Conservation (phyloP, 1,284 basidiomycete species). For the Sanghuangporus baumii region DNA sequence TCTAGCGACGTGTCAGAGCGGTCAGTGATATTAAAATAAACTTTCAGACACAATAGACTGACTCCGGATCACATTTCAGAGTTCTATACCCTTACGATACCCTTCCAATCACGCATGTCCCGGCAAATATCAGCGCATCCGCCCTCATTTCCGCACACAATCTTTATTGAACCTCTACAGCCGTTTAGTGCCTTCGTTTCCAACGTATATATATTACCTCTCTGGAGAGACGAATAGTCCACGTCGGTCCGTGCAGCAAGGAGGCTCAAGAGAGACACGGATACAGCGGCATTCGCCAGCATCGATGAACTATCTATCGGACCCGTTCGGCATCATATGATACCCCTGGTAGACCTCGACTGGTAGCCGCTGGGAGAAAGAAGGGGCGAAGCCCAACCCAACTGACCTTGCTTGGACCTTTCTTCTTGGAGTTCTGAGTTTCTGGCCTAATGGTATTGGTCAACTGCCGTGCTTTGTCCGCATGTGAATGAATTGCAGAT, state of each 20-base stretch:
- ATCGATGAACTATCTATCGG: background rate
- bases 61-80: background rate
- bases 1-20: background rate
- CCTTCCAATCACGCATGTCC: conserved; percentile 4
- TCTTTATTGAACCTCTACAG: conserved; percentile 2
- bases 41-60: background rate
- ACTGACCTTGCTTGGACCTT: conserved; percentile 1
- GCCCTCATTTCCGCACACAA: conserved; percentile 5
- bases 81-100: conserved; percentile 11
- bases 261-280: background rate
- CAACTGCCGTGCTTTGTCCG: conserved; percentile 13
- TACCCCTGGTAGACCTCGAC: background rate
- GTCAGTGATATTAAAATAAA: background rate
- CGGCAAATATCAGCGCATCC: background rate
- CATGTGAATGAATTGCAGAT: conserved; percentile 14
- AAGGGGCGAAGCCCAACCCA: conserved; percentile 3
- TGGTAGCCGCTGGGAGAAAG: conserved; percentile 4
- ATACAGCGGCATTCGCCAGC: background rate
- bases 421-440: conserved; percentile 13
- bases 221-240: conserved; percentile 8
- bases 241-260: background rate
- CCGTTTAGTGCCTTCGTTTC: conserved; percentile 6
- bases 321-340: background rate
- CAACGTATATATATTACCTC: conserved; percentile 10
- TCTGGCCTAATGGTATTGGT: conserved; percentile 10